Evolutionary conservation across 768 basidiomycete genomes (phyloP).

Genomic region (Serendipita sp.): DNA sequence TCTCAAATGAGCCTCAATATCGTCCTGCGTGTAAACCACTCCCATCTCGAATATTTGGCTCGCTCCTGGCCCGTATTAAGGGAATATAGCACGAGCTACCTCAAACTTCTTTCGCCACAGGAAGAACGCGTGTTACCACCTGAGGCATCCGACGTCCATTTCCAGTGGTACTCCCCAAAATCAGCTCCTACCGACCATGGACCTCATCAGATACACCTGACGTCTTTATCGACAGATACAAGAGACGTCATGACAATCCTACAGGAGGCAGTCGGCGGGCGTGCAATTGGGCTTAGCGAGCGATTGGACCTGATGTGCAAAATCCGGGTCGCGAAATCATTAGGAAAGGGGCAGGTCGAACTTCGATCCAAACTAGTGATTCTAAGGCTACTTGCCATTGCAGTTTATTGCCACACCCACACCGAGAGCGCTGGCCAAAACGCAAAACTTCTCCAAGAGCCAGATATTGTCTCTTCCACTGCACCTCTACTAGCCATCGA

Average conservation of each 20-base stretch:
- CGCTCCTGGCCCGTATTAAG: slow-evolving; percentile 72
- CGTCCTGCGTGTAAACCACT: slow-evolving; percentile 63
- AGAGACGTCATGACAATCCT: slow-evolving; percentile 62
- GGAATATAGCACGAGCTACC: slow-evolving; percentile 60
- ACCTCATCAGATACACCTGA: slow-evolving; percentile 47
- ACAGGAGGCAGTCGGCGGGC: slow-evolving; percentile 48
- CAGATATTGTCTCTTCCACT: slow-evolving; percentile 75
- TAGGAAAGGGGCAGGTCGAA: slow-evolving; percentile 38
- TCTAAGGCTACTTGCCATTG: slow-evolving; percentile 70
- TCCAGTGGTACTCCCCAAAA: slow-evolving; percentile 50
- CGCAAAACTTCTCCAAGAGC: slow-evolving; percentile 84
- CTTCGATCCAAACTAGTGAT: slow-evolving; percentile 67
- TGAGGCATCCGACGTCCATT: slow-evolving; percentile 64
- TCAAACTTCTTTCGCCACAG: slow-evolving; percentile 44
- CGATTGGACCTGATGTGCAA: slow-evolving; percentile 79
- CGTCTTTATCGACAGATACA: slow-evolving; percentile 39
- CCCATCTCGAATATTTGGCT: slow-evolving; percentile 65
- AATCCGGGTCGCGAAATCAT: slow-evolving; percentile 59
- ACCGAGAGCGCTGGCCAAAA: slow-evolving; percentile 61
- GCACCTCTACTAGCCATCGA: slow-evolving; percentile 81
- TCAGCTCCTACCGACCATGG: slow-evolving; percentile 15
- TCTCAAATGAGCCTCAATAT: slow-evolving; percentile 71
- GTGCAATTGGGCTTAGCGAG: slow-evolving; percentile 61
- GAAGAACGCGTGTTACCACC: slow-evolving; percentile 46
- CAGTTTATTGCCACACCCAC: slow-evolving; percentile 73